phyloP scores from a whole-genome alignment of 2,329 filamentous ascomycete genomes.

The Magnaporthiopsis incrustans region DNA sequence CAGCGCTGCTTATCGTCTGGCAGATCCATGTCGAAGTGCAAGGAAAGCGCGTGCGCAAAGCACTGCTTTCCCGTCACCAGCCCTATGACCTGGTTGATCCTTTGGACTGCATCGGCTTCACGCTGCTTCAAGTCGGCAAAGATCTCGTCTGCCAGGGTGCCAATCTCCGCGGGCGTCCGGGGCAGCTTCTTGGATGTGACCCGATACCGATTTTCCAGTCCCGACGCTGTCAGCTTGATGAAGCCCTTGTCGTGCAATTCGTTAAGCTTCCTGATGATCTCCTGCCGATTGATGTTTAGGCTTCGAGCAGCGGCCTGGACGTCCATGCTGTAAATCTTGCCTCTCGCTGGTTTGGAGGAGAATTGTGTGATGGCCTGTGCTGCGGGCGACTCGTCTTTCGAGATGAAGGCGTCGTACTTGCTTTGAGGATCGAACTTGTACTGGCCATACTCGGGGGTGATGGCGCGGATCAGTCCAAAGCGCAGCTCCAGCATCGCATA shows the following conservation, averaged over 20 bases:
- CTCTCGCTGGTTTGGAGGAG: background rate
- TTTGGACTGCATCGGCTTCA: conserved; percentile 44
- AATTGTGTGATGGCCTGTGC: conserved; percentile 37
- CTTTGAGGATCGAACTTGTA: conserved; percentile 40
- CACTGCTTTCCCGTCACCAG: conserved; percentile 45
- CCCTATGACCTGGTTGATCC: conserved; percentile 41
- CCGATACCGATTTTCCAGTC: conserved; percentile 46
- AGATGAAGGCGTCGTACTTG: conserved; percentile 22
- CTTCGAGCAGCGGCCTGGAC: conserved; percentile 29
- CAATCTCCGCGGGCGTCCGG: conserved; percentile 28
- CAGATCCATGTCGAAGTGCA: conserved; percentile 49
- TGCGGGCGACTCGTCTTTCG: conserved; percentile 30
- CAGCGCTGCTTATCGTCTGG: conserved; percentile 35
- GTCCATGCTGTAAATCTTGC: conserved; percentile 33
- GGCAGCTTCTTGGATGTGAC: conserved; percentile 36
- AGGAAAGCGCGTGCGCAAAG: conserved; percentile 42
- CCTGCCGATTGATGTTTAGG: conserved; percentile 29
- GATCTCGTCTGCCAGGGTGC: conserved; percentile 36
- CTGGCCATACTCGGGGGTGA: conserved; percentile 47
- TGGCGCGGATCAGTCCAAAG: conserved; percentile 47
- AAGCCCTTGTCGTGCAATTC: conserved; percentile 39
- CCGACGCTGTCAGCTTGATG: conserved; percentile 43
- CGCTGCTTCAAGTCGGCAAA: conserved; percentile 41
- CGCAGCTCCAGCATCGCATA: conserved; percentile 54
- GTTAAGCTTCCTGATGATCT: conserved; percentile 47